Base-by-base conservation (phyloP, 306 rosid species). In the Fragaria iinumae region DNA sequence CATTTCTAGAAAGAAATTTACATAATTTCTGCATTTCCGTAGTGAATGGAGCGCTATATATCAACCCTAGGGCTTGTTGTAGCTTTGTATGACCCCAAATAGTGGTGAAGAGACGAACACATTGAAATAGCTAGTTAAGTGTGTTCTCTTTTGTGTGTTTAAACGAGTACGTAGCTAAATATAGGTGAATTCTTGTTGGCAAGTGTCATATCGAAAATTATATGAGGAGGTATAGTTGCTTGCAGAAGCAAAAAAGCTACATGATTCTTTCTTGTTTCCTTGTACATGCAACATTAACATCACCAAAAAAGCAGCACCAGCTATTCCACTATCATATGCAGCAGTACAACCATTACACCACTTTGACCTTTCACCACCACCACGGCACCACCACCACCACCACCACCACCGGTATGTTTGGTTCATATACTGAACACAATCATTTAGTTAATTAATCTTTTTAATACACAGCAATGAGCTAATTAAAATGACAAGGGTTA, bases 291-390 rank as follows among this genome's bases (percentile, higher is more conserved):
- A 52, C 64, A 52, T 34, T 50, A 52, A 52, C 76, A 52, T 72
- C 76, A 36, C 32, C 49, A 72, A n/a, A n/a, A 71, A 72, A 34
- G 20, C 29, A 32, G 12, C 75, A 71, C 34, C 49, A 52, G 62
- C 45, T 21, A 25, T 71, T 16, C 63, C 75, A 71, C 47, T 72
- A 72, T 34, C 49, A 23, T 52, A 34, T 36, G 13, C 65, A 10
- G 48, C 47, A 36, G 20, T 52, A 52, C 65, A 20, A 6, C 76
- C 25, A 32, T 36, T 36, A 36, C 64, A 36, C 12, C 48, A 36
- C 34, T 50, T 32, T 71, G 62, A 71, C 74, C 62, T 55, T 20
- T 55, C 62, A 55, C 62, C 62, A 52, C 27, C 57, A 52, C 23
- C 21, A 52, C n/a, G 48, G 48, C 21, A 50, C 56, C 62, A 55